Base-by-base conservation (phyloP, 345 rosid genomes). In the Lumnitzera littorea region DNA sequence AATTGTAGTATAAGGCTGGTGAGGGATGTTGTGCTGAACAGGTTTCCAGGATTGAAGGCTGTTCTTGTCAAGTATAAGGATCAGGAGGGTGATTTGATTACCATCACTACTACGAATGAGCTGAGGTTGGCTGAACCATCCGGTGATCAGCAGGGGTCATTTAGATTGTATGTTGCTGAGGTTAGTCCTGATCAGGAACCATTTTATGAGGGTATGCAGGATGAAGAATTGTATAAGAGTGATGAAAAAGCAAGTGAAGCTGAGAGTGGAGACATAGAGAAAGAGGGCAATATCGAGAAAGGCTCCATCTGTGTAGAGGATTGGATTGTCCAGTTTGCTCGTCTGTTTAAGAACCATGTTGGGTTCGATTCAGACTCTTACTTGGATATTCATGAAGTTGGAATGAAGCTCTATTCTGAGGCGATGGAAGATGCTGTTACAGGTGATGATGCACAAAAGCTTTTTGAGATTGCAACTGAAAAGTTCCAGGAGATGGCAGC, bases 401-500 rank as follows among this genome's bases (percentile, higher is more conserved):
- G 97, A 49, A 86, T 95, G 99, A 91, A 83, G 78, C 62, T 95
- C 60, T 82, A 95, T 70, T 82, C 97, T 0, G 96, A 88, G 75
- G 99, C 96, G 50, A 91, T 95, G 92, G 96, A 88, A 65, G 97
- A 91, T 66, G 54, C 91, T 57, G 85, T 88, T 16, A 82, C 96
- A 4, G 76, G 86, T 56, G 96, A 87, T 60, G 97, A 95, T 54
- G 89, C 96, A 0, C 97, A 95, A 64, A 85, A 81, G 41, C 84
- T 95, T 67, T 86, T 91, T 69, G 86, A 86, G 60, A 79, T 88
- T 53, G 91, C 96, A 15, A 85, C 91, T 17, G 91, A 84, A 58
- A 84, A 86, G 76, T 95, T 95, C 81, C 99, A 95, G 72, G 99
- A 90, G 80, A 95, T 95, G 99, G 83, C 84, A 11, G 96, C 99